Conservation (phyloP, 2,329 filamentous ascomycete genomes). For the Aspergillus tanneri region DNA sequence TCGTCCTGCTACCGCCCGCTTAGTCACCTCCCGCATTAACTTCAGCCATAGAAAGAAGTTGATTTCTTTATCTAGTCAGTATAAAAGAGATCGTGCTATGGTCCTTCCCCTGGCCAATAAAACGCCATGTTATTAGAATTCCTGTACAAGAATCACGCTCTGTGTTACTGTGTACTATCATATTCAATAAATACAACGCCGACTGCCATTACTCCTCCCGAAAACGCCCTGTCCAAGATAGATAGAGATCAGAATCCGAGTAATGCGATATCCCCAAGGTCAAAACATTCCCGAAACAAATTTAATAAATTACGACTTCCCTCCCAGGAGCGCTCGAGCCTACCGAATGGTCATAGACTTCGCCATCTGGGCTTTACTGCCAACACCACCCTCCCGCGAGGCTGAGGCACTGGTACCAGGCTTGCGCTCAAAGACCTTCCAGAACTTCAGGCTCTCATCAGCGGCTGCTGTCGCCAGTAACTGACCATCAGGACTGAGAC, state of each 20-base stretch:
- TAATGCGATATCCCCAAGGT: neutral
- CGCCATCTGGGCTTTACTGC: slow-evolving; percentile 77
- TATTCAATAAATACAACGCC: slow-evolving; percentile 3
- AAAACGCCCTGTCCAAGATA: neutral
- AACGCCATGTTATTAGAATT: neutral
- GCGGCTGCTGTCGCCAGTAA: slow-evolving; percentile 95
- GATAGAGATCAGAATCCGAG: neutral
- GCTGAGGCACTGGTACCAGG: slow-evolving; percentile 66
- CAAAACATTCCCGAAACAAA: slow-evolving; percentile 9
- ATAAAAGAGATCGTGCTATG: too few relatives aligned
- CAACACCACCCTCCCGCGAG: slow-evolving; percentile 64
- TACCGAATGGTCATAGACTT: slow-evolving; percentile 96
- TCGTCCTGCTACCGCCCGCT: slow-evolving; percentile 32
- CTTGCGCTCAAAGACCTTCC: slow-evolving; percentile 99
- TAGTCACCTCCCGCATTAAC: slow-evolving; percentile 30
- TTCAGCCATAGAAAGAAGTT: too few relatives aligned
- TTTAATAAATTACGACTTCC: neutral
- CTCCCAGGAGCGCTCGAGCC: slow-evolving; percentile 22
- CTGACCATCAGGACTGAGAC: slow-evolving; percentile 94
- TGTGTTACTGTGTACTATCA: slow-evolving; percentile 1
- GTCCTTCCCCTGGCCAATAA: too few relatives aligned
- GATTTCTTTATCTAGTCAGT: too few relatives aligned
- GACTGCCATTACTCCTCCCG: neutral
- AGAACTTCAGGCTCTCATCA: slow-evolving; percentile 98
- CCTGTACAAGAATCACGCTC: slow-evolving; percentile 3